These are phyloP conservation scores for Penicillium egyptiacum DNA, from an alignment of 495 filamentous ascomycete species.

Conservation along the genomic window DNA sequence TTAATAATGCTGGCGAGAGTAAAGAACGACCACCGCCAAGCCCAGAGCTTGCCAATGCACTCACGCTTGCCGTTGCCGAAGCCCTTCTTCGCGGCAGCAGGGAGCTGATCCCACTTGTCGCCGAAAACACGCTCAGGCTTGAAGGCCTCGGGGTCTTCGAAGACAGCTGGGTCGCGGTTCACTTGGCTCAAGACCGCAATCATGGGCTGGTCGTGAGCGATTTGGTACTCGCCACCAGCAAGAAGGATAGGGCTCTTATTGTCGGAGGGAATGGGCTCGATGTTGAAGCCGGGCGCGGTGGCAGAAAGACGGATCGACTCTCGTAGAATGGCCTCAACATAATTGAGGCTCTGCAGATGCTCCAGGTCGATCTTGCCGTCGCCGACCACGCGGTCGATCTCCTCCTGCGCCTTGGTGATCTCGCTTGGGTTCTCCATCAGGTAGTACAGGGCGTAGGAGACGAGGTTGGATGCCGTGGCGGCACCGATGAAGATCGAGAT, in stretches of 20 bases:
- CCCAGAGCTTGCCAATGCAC: slow-evolving; percentile 66
- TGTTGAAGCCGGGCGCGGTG: slow-evolving; percentile 64
- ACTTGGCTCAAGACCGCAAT: slow-evolving; percentile 62
- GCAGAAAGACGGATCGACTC: slow-evolving; percentile 71
- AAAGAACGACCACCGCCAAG: slow-evolving; percentile 58
- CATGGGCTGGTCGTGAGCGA: slow-evolving; percentile 60
- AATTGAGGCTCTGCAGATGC: slow-evolving; percentile 64
- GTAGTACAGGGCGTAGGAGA: slow-evolving; percentile 42
- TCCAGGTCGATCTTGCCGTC: slow-evolving; percentile 39
- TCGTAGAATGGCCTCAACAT: slow-evolving; percentile 64
- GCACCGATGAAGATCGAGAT: slow-evolving; percentile 45
- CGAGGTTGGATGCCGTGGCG: slow-evolving; percentile 38
- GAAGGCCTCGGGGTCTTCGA: slow-evolving; percentile 63
- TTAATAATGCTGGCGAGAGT: slow-evolving; percentile 42
- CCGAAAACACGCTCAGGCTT: slow-evolving; percentile 68
- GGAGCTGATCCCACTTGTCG: slow-evolving; percentile 59
- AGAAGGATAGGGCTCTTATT: slow-evolving; percentile 52
- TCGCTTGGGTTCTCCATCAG: slow-evolving; percentile 34
- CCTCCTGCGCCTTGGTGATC: slow-evolving; percentile 35
- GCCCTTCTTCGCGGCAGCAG: slow-evolving; percentile 60
- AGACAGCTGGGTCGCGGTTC: slow-evolving; percentile 70
- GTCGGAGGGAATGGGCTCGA: slow-evolving; percentile 51
- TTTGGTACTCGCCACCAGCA: slow-evolving; percentile 65
- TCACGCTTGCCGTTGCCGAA: slow-evolving; percentile 71
- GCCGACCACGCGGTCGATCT: slow-evolving; percentile 36